Conservation (phyloP, 495 filamentous ascomycete genomes). For the Neurospora terricola region DNA sequence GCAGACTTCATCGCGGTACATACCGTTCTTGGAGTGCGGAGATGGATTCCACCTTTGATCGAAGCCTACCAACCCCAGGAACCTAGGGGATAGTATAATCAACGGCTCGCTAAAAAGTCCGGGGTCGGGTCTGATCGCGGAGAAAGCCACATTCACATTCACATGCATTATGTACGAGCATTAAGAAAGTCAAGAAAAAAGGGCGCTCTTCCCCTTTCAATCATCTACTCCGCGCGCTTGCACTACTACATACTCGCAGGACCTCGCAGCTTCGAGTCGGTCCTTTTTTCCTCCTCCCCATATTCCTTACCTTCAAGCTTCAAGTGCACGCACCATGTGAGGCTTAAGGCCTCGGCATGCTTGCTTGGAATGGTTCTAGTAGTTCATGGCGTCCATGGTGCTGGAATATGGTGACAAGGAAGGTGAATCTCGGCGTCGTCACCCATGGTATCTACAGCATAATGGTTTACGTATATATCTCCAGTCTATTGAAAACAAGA, state of each 20-base stretch:
- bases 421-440: not conserved
- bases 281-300: slow-evolving; percentile 10
- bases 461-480: not conserved
- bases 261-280: slow-evolving; percentile 14
- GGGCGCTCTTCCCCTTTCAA: not conserved
- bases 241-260: slow-evolving; percentile 10
- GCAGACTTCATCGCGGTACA: not conserved
- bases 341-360: not conserved
- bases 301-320: not conserved
- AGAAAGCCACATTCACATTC: not conserved
- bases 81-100: not conserved
- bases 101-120: not conserved
- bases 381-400: not conserved
- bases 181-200: not conserved
- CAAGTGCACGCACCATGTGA: not conserved
- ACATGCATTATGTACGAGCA: not conserved
- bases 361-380: not conserved
- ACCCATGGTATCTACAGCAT: not conserved
- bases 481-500: not conserved
- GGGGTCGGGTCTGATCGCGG: not conserved
- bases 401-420: not conserved
- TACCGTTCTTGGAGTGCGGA: not conserved
- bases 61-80: not conserved
- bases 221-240: slow-evolving; percentile 10
- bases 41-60: not conserved